These are phyloP conservation scores for Thymus quinquecostatus DNA, from an alignment of 257 asterid species.

Conservation along the genomic window DNA sequence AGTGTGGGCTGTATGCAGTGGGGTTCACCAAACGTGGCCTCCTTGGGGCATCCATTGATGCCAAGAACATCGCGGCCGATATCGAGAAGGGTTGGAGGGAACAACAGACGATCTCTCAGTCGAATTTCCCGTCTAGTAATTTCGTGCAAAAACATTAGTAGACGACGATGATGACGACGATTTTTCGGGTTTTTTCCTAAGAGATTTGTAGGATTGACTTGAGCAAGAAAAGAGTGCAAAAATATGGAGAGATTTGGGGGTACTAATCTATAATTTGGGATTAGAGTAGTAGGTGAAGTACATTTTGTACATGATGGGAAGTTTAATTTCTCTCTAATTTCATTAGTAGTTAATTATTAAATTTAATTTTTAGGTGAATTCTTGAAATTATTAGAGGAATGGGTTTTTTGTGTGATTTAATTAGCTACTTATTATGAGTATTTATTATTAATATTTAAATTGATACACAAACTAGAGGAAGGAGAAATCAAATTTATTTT, in stretches of 20 bases:
- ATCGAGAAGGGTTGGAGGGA: conserved; percentile 46
- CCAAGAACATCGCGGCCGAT: conserved; percentile 76
- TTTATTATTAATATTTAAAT: not conserved
- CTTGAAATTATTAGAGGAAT: conserved; percentile 1
- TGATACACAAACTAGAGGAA: not conserved
- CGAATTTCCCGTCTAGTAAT: conserved; percentile 26
- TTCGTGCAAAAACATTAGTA: conserved; percentile 29
- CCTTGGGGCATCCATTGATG: conserved; percentile 95
- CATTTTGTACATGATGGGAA: conserved; percentile 42
- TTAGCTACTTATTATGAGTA: not conserved
- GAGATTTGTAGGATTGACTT: conserved; percentile 36
- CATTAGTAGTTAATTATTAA: conserved; percentile 20
- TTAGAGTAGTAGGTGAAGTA: conserved; percentile 28
- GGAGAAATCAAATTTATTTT: not conserved
- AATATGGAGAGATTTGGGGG: conserved; percentile 44
- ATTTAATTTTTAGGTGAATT: conserved; percentile 31
- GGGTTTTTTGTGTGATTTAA: not conserved
- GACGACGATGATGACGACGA: conserved; percentile 11
- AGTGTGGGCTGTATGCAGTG: conserved; percentile 83
- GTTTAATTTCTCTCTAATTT: conserved; percentile 27
- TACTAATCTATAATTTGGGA: conserved; percentile 13
- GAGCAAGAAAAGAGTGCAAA: conserved; percentile 1
- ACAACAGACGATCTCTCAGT: conserved; percentile 38
- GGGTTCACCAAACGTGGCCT: conserved; percentile 99
- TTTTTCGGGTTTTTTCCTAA: not conserved